Base-by-base conservation (phyloP, 2,329 filamentous ascomycete species). In the Mycocentrospora acerina region DNA sequence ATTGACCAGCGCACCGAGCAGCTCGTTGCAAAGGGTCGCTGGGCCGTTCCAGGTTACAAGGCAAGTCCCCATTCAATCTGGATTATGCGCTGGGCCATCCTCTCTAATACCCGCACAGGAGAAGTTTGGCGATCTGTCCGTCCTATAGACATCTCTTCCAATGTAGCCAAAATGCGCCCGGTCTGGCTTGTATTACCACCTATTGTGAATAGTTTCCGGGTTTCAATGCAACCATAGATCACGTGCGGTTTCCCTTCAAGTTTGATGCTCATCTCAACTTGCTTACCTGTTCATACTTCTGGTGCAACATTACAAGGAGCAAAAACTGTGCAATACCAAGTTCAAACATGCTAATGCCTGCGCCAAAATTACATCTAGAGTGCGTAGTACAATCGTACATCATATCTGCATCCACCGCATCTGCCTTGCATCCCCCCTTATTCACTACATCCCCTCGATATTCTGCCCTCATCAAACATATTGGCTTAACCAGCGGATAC, bases 21-120 rank as follows among this genome's bases (percentile, higher is more conserved):
- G 76, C 83, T 98, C 70, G 90, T 98, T 55, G 88, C 88, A 73
- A 96, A 94, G 85, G 91, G 91, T 72, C 88, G 90, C 83, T 98
- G 93, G 93, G 82, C 85, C 77, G 90, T 95, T 67, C 90, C 93
- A 52, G 93, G 93, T 70, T 98, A 98, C 87, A 95, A 96, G 89
- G 91, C 91, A 77, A 62, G 85, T 73, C 47, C 12, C 24, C 17
- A 17, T 10, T 9, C 17, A 12, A 14, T 8, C 8, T 26, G 13
- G 12, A 8, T 4, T 10, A 16, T 28, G 2, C 2, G 26, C 12
- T 15, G 12, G n/a, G n/a, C n/a, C 13, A 16, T 27, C n/a, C 4
- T n/a, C 44, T 45, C 78, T 86, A 70, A 85, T 69, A 40, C 51
- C 46, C 55, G 31, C 64, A 56, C 64, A 97, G 91, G 93, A 98